These are phyloP conservation scores for Eucalyptus pauciflora DNA, from an alignment of 345 rosid species.

Conservation along the genomic window DNA sequence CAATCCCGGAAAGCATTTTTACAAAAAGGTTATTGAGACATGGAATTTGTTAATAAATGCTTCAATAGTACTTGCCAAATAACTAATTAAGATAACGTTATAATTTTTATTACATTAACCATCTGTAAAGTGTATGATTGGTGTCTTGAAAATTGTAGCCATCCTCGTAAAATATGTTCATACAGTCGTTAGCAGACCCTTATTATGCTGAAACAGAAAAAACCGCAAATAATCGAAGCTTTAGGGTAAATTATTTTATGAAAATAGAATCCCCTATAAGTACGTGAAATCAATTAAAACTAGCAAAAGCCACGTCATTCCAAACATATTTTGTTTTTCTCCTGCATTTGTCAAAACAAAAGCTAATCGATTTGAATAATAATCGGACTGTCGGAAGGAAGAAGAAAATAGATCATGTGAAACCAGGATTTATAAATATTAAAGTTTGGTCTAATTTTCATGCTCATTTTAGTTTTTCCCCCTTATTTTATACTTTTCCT, in stretches of 20 bases:
- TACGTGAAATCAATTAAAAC: background rate
- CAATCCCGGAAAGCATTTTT: background rate
- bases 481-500: background rate
- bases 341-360: background rate
- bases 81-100: background rate
- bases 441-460: background rate
- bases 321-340: background rate
- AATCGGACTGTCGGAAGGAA: background rate
- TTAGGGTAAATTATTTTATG: background rate
- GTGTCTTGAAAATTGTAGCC: background rate
- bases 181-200: background rate
- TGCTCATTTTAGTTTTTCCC: background rate
- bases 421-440: background rate
- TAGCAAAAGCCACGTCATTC: background rate
- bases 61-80: background rate
- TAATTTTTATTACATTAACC: background rate
- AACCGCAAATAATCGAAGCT: background rate
- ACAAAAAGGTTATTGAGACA: background rate
- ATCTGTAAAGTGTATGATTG: too few species aligned
- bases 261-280: background rate
- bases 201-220: background rate
- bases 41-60: background rate
- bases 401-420: background rate
- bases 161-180: background rate
- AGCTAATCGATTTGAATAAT: background rate